Conservation (phyloP, 2,329 filamentous ascomycete species). For the Zymoseptoria passerinii region DNA sequence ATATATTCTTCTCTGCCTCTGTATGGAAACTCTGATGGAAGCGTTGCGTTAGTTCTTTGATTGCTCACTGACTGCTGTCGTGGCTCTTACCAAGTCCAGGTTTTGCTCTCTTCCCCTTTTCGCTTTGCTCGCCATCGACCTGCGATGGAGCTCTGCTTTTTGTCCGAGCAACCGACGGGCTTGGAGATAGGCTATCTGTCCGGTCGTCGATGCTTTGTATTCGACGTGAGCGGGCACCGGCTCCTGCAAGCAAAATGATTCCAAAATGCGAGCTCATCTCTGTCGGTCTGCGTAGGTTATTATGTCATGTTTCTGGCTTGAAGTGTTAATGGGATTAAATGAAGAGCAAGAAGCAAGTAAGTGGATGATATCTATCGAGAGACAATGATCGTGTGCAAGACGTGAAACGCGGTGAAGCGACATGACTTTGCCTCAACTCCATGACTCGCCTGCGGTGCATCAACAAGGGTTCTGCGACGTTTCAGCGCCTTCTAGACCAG, state of each 20-base stretch:
- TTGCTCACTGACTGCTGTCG: neutral
- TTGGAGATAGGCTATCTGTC: neutral
- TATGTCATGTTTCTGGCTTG: neutral
- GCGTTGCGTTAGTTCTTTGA: neutral
- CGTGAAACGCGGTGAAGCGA: neutral
- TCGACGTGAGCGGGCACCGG: neutral
- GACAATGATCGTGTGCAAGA: neutral
- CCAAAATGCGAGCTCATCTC: neutral
- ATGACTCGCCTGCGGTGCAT: neutral
- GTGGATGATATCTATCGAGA: neutral
- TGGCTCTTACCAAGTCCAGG: neutral
- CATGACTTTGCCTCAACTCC: neutral
- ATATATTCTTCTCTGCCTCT: neutral
- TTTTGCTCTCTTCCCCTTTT: neutral
- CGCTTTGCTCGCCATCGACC: neutral
- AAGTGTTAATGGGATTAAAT: neutral
- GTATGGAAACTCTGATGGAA: neutral
- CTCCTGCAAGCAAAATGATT: neutral
- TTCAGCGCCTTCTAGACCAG: neutral
- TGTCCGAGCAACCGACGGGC: neutral
- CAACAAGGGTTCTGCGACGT: neutral
- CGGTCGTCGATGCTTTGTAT: neutral
- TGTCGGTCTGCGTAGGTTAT: neutral
- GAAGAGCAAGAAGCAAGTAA: too few species aligned
- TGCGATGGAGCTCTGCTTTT: neutral